These are phyloP conservation scores for Cladosporium phlei DNA, from an alignment of 2,329 filamentous ascomycete species.

Conservation along the genomic window DNA sequence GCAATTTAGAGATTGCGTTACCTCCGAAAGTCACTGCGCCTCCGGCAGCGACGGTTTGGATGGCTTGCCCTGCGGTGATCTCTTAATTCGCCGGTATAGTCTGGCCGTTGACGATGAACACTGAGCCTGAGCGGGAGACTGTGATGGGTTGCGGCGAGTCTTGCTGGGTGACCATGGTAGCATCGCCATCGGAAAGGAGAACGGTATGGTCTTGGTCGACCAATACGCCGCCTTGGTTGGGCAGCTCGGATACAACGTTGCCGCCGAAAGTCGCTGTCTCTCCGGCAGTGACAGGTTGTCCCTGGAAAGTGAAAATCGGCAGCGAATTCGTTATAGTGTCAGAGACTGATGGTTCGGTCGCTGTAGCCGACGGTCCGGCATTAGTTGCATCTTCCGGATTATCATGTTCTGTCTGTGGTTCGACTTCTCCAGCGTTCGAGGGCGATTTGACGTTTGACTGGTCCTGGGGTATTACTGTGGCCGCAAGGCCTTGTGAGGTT, in stretches of 20 bases:
- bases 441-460: too few relatives aligned
- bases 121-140: slow-evolving; percentile 3
- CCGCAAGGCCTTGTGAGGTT: too few relatives aligned
- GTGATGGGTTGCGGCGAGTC: neutral
- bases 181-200: neutral
- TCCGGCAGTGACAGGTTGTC: slow-evolving; percentile 36
- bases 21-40: slow-evolving; percentile 23
- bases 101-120: slow-evolving; percentile 26
- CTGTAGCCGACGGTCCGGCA: neutral
- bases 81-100: slow-evolving; percentile 35
- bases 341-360: neutral
- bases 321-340: neutral
- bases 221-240: neutral
- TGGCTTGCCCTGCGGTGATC: slow-evolving; percentile 16
- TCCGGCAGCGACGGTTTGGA: slow-evolving; percentile 37
- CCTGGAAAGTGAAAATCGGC: slow-evolving; percentile 23
- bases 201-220: neutral
- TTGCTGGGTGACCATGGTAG: neutral
- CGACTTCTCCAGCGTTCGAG: too few relatives aligned
- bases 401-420: too few relatives aligned
- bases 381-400: too few relatives aligned
- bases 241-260: slow-evolving; percentile 14
- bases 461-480: too few relatives aligned
- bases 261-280: slow-evolving; percentile 23
- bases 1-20: slow-evolving; percentile 13